phyloP scores from a whole-genome alignment of 768 basidiomycete species.

The Lactarius evosmus region DNA sequence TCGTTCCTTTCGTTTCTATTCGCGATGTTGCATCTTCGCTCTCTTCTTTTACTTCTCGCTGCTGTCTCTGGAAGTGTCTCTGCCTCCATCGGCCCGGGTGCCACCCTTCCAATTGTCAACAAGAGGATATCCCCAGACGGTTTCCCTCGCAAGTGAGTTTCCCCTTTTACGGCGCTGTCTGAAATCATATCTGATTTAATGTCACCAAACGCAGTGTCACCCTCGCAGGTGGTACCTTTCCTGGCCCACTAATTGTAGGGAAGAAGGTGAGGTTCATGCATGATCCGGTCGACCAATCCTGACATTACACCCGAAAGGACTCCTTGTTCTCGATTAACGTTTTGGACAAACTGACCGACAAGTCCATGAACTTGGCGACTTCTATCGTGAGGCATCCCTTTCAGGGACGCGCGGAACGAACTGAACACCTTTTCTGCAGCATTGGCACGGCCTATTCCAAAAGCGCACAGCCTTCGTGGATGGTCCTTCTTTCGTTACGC shows the following conservation, averaged over 20 bases:
- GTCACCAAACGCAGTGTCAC: neutral
- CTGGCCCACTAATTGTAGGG: neutral
- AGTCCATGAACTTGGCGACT: slow-evolving; percentile 8
- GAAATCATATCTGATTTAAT: neutral
- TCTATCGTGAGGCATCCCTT: slow-evolving; percentile 4
- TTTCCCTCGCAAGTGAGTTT: slow-evolving; percentile 1
- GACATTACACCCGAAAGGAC: neutral
- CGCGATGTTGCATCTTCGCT: neutral
- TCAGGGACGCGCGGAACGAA: no score
- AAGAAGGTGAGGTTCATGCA: neutral
- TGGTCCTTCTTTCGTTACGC: slow-evolving; percentile 34
- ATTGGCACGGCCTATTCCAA: slow-evolving; percentile 31
- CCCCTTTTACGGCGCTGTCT: neutral
- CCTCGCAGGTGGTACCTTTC: slow-evolving; percentile 1
- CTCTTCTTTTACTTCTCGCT: slow-evolving; percentile 2
- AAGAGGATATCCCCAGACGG: slow-evolving; percentile 4
- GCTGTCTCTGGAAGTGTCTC: slow-evolving; percentile 2
- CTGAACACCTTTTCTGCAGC: neutral
- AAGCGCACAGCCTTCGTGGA: slow-evolving; percentile 26
- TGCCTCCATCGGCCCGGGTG: slow-evolving; percentile 1
- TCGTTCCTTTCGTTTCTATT: neutral
- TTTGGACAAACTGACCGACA: neutral
- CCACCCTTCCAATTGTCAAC: slow-evolving; percentile 7
- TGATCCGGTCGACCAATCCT: neutral
- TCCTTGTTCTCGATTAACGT: slow-evolving; percentile 1